Conservation (phyloP, 805 yeast genomes). For the Kluyveromyces nonfermentans region DNA sequence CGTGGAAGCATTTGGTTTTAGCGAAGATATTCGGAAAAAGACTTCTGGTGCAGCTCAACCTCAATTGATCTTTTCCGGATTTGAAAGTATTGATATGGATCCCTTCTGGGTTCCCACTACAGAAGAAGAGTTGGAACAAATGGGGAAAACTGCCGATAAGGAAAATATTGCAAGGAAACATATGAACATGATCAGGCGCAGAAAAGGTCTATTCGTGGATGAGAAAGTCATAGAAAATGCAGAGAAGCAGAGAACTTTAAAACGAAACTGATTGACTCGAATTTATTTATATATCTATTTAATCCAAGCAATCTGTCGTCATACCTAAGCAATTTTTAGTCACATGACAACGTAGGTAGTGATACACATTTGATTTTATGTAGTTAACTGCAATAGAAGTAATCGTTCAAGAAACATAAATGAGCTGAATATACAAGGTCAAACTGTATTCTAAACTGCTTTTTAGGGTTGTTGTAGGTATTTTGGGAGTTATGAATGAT, state of each 20-base stretch:
- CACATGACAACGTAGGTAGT: not conserved
- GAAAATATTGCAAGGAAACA: slow-evolving; percentile 85
- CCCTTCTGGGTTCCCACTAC: slow-evolving; percentile 99
- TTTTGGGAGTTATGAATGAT: not conserved
- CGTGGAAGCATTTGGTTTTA: slow-evolving; percentile 91
- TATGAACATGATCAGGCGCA: slow-evolving; percentile 69
- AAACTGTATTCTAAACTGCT: not conserved
- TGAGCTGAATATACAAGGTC: too few relatives aligned
- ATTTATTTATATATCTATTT: not conserved
- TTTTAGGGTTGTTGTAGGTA: not conserved
- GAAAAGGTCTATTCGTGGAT: slow-evolving; percentile 85
- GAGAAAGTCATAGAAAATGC: slow-evolving; percentile 88
- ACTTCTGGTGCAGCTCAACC: slow-evolving; percentile 98
- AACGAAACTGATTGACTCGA: slow-evolving; percentile 40
- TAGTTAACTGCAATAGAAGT: too few relatives aligned
- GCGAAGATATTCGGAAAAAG: slow-evolving; percentile 86
- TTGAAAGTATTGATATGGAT: slow-evolving; percentile 76
- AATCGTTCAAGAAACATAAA: too few relatives aligned
- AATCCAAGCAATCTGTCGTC: too few relatives aligned
- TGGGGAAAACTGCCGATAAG: slow-evolving; percentile 87
- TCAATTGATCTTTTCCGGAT: slow-evolving; percentile 85
- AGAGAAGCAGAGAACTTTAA: slow-evolving; percentile 86
- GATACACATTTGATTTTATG: not conserved
- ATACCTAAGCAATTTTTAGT: too few relatives aligned
- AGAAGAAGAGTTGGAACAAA: slow-evolving; percentile 87